Evolutionary conservation across 2,329 filamentous ascomycete genomes (phyloP).

Genomic region (Cercospora beticola): DNA sequence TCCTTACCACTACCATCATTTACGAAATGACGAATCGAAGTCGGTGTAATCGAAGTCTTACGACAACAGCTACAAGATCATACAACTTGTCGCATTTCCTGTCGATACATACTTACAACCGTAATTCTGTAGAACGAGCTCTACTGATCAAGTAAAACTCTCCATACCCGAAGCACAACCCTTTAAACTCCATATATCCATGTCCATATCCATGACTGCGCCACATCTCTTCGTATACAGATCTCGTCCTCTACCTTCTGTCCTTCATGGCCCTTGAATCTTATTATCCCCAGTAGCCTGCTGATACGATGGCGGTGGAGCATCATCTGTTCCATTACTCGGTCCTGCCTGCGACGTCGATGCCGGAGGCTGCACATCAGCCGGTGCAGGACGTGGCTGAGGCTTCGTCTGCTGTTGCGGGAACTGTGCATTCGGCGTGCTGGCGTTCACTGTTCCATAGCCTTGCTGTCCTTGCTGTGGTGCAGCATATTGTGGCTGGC

Average conservation of each 20-base stretch:
- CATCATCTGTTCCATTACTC: constrained; percentile 37
- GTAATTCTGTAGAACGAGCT: background rate
- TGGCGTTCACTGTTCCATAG: constrained; percentile 46
- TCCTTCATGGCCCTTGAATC: constrained; percentile 61
- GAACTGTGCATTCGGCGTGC: constrained; percentile 43
- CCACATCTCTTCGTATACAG: constrained; percentile 5
- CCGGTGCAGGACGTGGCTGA: constrained; percentile 39
- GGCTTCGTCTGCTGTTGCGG: constrained; percentile 26
- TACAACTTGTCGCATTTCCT: background rate
- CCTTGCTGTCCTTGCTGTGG: constrained; percentile 24
- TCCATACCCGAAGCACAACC: background rate
- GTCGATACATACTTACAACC: constrained; percentile 8
- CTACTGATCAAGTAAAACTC: too few relatives aligned
- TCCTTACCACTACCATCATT: too few relatives aligned
- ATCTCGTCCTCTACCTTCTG: background rate
- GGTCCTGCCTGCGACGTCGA: constrained; percentile 44
- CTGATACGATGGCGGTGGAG: constrained; percentile 78
- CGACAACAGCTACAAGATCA: background rate
- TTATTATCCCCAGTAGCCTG: constrained; percentile 84
- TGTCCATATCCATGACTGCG: background rate
- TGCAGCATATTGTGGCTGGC: constrained; percentile 30
- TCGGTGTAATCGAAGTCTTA: too few relatives aligned
- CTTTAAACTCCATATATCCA: background rate
- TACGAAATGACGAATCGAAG: too few relatives aligned
- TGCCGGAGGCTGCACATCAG: constrained; percentile 35